Evolutionary conservation across 768 basidiomycete species (phyloP).

Genomic region (Psilocybe cubensis): DNA sequence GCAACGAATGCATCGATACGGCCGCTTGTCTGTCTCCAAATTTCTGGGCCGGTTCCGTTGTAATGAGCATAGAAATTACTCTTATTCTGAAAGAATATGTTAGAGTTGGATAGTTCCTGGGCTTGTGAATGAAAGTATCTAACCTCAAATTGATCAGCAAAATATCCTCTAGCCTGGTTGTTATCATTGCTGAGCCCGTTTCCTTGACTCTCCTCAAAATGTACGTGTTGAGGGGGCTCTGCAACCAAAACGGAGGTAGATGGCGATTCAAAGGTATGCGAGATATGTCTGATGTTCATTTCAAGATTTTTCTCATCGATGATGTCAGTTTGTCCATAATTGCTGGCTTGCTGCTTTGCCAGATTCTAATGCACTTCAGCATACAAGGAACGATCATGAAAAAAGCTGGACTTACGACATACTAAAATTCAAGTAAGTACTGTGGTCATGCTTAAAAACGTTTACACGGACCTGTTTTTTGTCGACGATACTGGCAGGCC

Average conservation of each 20-base stretch:
- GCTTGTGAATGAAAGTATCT: background rate
- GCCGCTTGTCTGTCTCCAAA: constrained; percentile 92
- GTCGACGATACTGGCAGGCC: constrained; percentile 96
- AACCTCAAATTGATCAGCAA: constrained; percentile 95
- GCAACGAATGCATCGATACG: constrained; percentile 82
- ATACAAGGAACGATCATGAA: background rate
- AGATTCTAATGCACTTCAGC: constrained; percentile 64
- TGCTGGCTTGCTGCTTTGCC: constrained; percentile 75
- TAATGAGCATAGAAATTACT: constrained; percentile 93
- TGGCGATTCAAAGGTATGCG: constrained; percentile 42
- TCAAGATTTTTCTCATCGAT: constrained; percentile 25
- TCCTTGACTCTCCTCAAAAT: constrained; percentile 39
- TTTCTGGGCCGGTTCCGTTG: constrained; percentile 90
- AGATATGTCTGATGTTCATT: constrained; percentile 13
- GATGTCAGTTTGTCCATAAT: constrained; percentile 60
- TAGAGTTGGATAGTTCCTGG: background rate
- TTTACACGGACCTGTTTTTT: constrained; percentile 76
- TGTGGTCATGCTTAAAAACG: background rate
- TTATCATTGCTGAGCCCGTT: constrained; percentile 39
- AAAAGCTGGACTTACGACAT: constrained; percentile 55
- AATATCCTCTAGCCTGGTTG: constrained; percentile 75
- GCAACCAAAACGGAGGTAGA: constrained; percentile 57
- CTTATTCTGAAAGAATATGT: constrained; percentile 56
- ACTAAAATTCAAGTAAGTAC: constrained; percentile 38
- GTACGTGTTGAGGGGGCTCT: constrained; percentile 45